Conservation (phyloP, 108 stramenopile genomes). For the Skeletonema costatum region DNA sequence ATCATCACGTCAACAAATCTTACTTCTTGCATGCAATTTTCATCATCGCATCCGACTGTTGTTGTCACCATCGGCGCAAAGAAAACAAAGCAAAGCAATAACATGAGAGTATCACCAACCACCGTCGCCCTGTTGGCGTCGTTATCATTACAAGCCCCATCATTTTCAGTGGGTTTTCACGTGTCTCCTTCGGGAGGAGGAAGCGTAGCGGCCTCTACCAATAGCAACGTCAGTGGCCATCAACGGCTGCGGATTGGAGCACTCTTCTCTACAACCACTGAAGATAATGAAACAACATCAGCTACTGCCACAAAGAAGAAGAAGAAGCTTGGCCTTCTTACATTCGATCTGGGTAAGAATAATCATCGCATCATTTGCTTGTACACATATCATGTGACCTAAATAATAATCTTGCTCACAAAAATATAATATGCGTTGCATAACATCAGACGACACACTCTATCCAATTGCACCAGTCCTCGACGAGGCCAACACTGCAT, state of each 20-base stretch:
- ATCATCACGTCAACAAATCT: no score
- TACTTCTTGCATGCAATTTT: no score
- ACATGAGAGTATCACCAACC: slow-evolving; percentile 27
- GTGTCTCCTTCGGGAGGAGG: not conserved
- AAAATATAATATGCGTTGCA: no score
- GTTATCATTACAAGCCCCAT: slow-evolving; percentile 14
- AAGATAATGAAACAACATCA: slow-evolving; percentile 17
- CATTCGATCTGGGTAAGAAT: slow-evolving; percentile 63
- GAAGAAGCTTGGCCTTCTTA: slow-evolving; percentile 60
- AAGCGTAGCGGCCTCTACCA: not conserved
- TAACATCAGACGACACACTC: slow-evolving; percentile 66
- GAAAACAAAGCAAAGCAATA: not conserved
- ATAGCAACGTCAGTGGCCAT: not conserved
- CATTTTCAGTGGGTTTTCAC: slow-evolving; percentile 19
- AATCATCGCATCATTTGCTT: not conserved
- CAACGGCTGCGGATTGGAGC: not conserved
- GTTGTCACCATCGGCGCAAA: no score
- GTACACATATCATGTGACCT: not conserved
- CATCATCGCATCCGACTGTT: no score
- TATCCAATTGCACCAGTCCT: slow-evolving; percentile 70
- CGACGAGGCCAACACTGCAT: slow-evolving; percentile 77
- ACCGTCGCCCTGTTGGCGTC: slow-evolving; percentile 25
- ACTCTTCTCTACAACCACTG: slow-evolving; percentile 29
- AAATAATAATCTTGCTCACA: no score
- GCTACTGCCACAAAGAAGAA: slow-evolving; percentile 12